Evolutionary conservation across 495 filamentous ascomycete species (phyloP), one percentile per base, ranked within the genome.

Genomic region (Penicillium cataractarum): DNA sequence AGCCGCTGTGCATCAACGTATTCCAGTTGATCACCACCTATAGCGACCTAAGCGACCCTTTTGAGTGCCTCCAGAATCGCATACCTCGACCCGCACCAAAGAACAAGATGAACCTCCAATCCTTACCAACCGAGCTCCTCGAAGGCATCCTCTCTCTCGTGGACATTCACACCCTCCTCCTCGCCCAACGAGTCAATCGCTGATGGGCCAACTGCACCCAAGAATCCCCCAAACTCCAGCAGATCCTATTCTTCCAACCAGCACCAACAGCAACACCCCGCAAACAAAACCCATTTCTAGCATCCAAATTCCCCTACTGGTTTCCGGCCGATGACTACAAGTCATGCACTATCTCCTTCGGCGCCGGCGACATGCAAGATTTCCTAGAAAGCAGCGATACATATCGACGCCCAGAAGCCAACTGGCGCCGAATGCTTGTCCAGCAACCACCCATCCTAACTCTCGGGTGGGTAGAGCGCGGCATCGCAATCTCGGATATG

Each of bases 301-400:
- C 22, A 31, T 27, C 33, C 33, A 40, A 60, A 13, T 60, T 53
- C 27, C 58, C 58, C 31, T 60, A 53, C 58, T 60, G 58, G 49
- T 60, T 60, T 19, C 58, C 58, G 7, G 32, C 58, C 32, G 58
- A 60, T 27, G 48, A 54, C 15, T 0, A 10, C 24, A 32, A 26
- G 10, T 60, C 48, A 40, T 52, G 24, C 17, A 15, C 21, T 24
- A 60, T 44, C 6, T 24, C 58, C 31, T 54, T 53, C 15, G 58
- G 49, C 13, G 58, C 58, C 15, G 37, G 22, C 21, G 33, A 54
- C 27, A 60, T 60, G 58, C 48, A 60, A 26, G 32, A 54, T 29
- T 53, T 60, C 21, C 58, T 60, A 22, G 57, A 60, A 21, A 52
- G 21, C 48, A 60, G 21, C 24, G 22, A 52, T 2, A 31, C 26